Evolutionary conservation across 345 rosid species (phyloP).

Genomic region (Gossypium mustelinum): DNA sequence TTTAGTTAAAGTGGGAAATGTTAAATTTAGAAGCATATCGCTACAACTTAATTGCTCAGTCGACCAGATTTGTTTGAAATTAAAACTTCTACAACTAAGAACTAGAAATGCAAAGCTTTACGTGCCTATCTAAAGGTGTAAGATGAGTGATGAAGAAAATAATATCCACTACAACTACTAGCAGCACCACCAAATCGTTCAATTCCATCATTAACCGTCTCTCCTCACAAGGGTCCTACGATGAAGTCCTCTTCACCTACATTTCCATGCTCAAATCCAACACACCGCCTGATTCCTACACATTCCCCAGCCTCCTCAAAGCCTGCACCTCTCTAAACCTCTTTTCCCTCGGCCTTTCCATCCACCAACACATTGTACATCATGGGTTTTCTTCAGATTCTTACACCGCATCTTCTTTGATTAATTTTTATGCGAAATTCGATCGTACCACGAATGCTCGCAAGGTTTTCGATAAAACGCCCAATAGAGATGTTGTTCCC

Average conservation of each 20-base stretch:
- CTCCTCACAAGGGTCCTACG: constrained; percentile 36
- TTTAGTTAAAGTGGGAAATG: too few species aligned
- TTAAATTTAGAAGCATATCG: neutral
- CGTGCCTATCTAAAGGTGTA: neutral
- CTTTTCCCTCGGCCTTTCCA: constrained; percentile 37
- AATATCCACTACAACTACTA: constrained; percentile 19
- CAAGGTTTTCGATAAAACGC: constrained; percentile 50
- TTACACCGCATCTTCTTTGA: constrained; percentile 47
- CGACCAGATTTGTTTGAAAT: neutral
- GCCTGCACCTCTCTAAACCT: constrained; percentile 43
- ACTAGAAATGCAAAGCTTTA: neutral
- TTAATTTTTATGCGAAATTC: constrained; percentile 37
- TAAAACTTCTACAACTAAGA: neutral
- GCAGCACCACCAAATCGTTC: constrained; percentile 31
- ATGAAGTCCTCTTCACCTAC: constrained; percentile 31
- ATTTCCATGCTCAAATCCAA: constrained; percentile 35
- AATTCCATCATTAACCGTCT: constrained; percentile 34
- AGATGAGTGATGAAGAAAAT: constrained; percentile 29
- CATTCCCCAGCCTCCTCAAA: constrained; percentile 54
- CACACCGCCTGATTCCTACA: constrained; percentile 33
- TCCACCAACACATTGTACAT: constrained; percentile 43
- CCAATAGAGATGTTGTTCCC: constrained; percentile 36
- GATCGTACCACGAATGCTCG: constrained; percentile 30
- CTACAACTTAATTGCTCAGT: neutral
- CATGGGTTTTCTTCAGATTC: constrained; percentile 52